Evolutionary conservation across 331 rosid species (phyloP).

Genomic region (Dryas integrifolia): DNA sequence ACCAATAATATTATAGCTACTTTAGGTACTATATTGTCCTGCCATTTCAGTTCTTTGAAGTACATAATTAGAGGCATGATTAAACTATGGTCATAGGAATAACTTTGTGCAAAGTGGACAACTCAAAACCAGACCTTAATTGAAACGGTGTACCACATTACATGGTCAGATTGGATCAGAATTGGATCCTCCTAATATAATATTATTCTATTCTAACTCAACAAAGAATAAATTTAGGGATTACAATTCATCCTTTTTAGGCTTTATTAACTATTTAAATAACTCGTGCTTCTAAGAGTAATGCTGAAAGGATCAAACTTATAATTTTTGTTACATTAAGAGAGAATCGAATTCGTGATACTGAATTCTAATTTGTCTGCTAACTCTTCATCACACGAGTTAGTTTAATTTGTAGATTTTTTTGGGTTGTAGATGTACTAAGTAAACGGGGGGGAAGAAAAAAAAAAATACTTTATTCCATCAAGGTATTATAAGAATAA

Average conservation of each 20-base stretch:
- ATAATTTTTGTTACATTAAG: too few relatives aligned
- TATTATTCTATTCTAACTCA: background rate
- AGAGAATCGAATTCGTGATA: too few relatives aligned
- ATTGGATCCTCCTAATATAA: constrained; percentile 15
- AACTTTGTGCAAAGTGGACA: constrained; percentile 23
- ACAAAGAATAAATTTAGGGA: constrained; percentile 9
- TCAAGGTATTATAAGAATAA: too few relatives aligned
- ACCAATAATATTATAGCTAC: background rate
- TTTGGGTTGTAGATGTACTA: background rate
- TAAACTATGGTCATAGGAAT: constrained; percentile 14
- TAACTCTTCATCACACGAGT: too few relatives aligned
- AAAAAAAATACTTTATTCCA: background rate
- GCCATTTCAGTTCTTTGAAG: background rate
- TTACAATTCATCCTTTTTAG: background rate
- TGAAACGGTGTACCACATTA: background rate
- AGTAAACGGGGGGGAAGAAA: background rate
- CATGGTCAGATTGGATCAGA: constrained; percentile 6
- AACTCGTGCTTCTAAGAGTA: too few relatives aligned
- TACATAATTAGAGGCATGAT: background rate
- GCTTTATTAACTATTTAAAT: too few relatives aligned
- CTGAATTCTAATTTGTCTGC: too few relatives aligned
- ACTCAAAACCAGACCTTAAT: constrained; percentile 13
- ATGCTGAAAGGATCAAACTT: too few relatives aligned
- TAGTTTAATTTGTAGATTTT: too few relatives aligned
- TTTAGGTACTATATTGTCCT: background rate